Conservation (phyloP, 179 eudicot species). For the Spinacia oleracea region DNA sequence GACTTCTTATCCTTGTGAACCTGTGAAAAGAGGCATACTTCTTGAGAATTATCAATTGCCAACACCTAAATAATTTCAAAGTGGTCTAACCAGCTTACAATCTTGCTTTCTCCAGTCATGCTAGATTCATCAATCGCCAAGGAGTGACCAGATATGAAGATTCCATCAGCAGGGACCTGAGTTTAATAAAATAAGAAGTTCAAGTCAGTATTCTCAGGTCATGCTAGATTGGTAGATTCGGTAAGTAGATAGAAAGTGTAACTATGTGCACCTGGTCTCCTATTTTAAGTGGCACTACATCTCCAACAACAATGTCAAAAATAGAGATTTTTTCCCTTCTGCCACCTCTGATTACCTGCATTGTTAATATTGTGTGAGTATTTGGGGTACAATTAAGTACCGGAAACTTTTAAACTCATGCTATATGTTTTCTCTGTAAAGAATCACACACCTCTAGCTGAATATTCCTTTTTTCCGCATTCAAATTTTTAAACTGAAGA, state of each 20-base stretch:
- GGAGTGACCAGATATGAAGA: constrained; percentile 71
- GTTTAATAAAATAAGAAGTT: constrained; percentile 4
- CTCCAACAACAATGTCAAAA: constrained; percentile 84
- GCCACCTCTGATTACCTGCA: constrained; percentile 88
- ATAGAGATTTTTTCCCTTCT: constrained; percentile 84
- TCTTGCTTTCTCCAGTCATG: constrained; percentile 98
- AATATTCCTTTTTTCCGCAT: constrained; percentile 78
- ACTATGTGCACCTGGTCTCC: constrained; percentile 74
- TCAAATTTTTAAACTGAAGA: constrained; percentile 85
- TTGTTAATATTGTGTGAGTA: constrained; percentile 5
- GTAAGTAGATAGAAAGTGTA: not conserved
- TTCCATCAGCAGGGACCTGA: constrained; percentile 91
- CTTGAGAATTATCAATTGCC: constrained; percentile 18
- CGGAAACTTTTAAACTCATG: no score
- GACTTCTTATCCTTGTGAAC: constrained; percentile 64
- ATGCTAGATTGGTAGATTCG: constrained; percentile 13
- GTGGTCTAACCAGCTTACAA: constrained; percentile 57
- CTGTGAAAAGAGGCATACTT: constrained; percentile 39
- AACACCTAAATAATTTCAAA: constrained; percentile 1
- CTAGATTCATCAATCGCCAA: constrained; percentile 92
- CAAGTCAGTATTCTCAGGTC: constrained; percentile 1
- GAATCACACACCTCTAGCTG: constrained; percentile 58
- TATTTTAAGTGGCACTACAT: constrained; percentile 82
- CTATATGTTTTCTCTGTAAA: constrained; percentile 3
- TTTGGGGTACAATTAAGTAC: constrained; percentile 4